Percentiles rank a stretch among this genome's conserved stretches.
These are phyloP conservation scores for Sporobolus alterniflorus DNA, from an alignment of 202 grass and related monocot species.

Conservation along the genomic window DNA sequence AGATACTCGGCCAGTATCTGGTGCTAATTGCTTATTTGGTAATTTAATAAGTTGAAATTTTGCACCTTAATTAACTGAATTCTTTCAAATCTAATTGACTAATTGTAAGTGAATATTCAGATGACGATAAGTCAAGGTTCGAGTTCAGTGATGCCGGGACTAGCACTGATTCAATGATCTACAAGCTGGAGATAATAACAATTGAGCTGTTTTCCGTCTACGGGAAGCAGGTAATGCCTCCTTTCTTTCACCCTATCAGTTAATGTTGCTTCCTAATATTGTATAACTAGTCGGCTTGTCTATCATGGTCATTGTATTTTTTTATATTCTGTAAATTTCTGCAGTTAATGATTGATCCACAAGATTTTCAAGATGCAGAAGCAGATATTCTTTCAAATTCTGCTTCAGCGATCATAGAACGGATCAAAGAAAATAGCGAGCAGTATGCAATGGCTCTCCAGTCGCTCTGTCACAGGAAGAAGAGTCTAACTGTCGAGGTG, in stretches of 20 bases:
- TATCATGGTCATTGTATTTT: constrained; percentile 22
- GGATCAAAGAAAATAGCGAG: constrained; percentile 59
- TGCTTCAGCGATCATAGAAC: constrained; percentile 78
- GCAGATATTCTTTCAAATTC: constrained; percentile 86
- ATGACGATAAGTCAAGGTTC: constrained; percentile 62
- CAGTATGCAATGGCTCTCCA: constrained; percentile 60
- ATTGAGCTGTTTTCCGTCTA: constrained; percentile 90
- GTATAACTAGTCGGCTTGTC: constrained; percentile 18
- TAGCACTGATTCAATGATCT: constrained; percentile 68
- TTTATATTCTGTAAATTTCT: constrained; percentile 39
- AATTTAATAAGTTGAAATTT: constrained; percentile 28
- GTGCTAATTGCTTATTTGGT: constrained; percentile 57
- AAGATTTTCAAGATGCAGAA: constrained; percentile 93
- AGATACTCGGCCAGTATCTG: constrained; percentile 50
- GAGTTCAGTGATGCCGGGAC: constrained; percentile 41
- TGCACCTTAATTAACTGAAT: constrained; percentile 38
- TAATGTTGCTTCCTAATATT: constrained; percentile 24
- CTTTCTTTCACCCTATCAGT: not conserved
- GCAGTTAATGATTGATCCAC: constrained; percentile 73
- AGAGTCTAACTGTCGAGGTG: constrained; percentile 83
- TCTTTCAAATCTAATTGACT: constrained; percentile 20
- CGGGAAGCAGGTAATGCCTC: constrained; percentile 72
- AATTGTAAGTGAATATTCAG: constrained; percentile 50
- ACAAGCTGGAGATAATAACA: constrained; percentile 91
- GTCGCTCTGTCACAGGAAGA: constrained; percentile 88